Conservation (phyloP, 2,329 filamentous ascomycete species). For the Aspergillus piperis region DNA sequence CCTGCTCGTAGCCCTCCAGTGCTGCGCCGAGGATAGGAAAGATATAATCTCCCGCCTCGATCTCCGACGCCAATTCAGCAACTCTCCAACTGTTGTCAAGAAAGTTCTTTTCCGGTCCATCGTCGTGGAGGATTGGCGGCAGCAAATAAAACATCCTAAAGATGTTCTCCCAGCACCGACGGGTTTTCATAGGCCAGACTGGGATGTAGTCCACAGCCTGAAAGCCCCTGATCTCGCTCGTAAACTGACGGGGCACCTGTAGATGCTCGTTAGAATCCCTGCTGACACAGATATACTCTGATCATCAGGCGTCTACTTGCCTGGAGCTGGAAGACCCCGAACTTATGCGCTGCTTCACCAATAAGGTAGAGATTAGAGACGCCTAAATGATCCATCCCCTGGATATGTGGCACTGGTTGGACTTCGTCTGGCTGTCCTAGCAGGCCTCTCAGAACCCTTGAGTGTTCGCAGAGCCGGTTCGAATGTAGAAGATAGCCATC, state of each 20-base stretch:
- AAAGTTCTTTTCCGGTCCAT: not conserved
- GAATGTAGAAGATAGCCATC: slow-evolving; percentile 45
- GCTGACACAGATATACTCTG: not conserved
- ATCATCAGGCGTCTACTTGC: not conserved
- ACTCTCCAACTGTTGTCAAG: slow-evolving; percentile 30
- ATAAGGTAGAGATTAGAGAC: slow-evolving; percentile 10
- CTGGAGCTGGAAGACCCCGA: slow-evolving; percentile 15
- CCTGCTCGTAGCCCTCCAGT: slow-evolving; percentile 48
- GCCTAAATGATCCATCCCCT: not conserved
- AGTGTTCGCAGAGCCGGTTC: slow-evolving; percentile 4
- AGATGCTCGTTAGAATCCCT: slow-evolving; percentile 1
- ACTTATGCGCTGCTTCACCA: slow-evolving; percentile 9
- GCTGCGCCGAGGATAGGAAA: slow-evolving; percentile 50
- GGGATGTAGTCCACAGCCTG: not conserved
- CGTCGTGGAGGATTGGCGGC: slow-evolving; percentile 5
- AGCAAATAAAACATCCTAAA: slow-evolving; percentile 16
- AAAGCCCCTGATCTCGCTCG: not conserved
- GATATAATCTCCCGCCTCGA: slow-evolving; percentile 47
- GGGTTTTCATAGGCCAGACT: slow-evolving; percentile 12
- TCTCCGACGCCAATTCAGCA: slow-evolving; percentile 49
- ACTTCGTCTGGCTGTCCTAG: not conserved
- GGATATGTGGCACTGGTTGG: not conserved
- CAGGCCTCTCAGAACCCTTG: slow-evolving; percentile 4
- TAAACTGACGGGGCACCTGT: not conserved
- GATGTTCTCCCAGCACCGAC: slow-evolving; percentile 16